These are phyloP conservation scores for Coemansia sp. DNA, from an alignment of 192 early-diverging fungal genomes.

Conservation along the genomic window DNA sequence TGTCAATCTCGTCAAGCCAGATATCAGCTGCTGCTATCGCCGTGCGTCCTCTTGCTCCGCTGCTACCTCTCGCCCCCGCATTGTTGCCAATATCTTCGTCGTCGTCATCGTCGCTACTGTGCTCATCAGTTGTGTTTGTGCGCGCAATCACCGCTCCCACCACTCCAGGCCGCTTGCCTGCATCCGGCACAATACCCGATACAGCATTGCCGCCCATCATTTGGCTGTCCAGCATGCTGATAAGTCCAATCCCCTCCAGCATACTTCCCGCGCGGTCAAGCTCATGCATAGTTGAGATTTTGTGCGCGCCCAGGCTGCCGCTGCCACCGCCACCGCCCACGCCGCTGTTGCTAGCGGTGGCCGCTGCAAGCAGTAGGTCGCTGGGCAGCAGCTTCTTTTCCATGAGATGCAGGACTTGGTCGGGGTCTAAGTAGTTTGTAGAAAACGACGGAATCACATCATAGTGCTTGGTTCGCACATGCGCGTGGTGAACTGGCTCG, in stretches of 20 bases:
- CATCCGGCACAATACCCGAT: neutral
- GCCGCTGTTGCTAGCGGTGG: too few relatives aligned
- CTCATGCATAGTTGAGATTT: slow-evolving; percentile 18
- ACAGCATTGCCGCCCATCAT: too few relatives aligned
- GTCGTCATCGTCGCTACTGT: slow-evolving; percentile 42
- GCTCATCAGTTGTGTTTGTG: slow-evolving; percentile 28
- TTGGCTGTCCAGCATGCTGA: neutral
- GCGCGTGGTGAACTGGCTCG: neutral
- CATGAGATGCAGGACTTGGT: slow-evolving; percentile 37
- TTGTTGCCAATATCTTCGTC: too few relatives aligned
- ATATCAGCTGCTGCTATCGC: neutral
- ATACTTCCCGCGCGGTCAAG: slow-evolving; percentile 6
- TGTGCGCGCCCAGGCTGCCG: neutral
- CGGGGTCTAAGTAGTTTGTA: slow-evolving; percentile 33
- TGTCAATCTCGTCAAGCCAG: slow-evolving; percentile 15
- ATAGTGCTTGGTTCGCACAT: neutral
- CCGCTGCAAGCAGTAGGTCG: slow-evolving; percentile 20
- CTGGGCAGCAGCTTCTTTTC: slow-evolving; percentile 14
- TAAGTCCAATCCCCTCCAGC: slow-evolving; percentile 12
- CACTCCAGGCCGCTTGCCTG: neutral
- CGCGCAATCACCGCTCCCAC: neutral
- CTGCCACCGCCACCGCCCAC: too few relatives aligned
- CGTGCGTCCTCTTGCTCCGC: neutral
- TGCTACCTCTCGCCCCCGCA: too few relatives aligned
- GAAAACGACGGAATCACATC: slow-evolving; percentile 27